These are phyloP conservation scores for Paramecium bursaria DNA, from an alignment of 73 alveolate species.

Conservation along the genomic window DNA sequence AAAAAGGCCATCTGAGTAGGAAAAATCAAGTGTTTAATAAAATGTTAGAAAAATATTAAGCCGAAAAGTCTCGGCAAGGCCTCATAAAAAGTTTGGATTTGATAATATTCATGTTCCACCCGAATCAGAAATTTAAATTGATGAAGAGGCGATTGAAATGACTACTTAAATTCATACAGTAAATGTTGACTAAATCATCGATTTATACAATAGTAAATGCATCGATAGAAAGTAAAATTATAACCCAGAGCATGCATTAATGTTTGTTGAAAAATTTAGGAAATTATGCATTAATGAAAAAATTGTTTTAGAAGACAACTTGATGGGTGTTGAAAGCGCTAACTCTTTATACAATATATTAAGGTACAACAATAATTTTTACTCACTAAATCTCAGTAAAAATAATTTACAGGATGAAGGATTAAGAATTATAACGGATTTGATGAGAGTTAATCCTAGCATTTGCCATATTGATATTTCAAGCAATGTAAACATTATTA, in stretches of 20 bases:
- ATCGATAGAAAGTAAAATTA: constrained; percentile 16
- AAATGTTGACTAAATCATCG: constrained; percentile 32
- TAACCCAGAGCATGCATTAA: constrained; percentile 31
- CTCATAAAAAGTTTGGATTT: constrained; percentile 32
- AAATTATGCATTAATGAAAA: constrained; percentile 9
- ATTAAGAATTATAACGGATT: background rate
- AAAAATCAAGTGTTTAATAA: constrained; percentile 25
- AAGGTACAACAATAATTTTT: constrained; percentile 17
- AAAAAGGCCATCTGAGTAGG: constrained; percentile 14
- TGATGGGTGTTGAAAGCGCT: constrained; percentile 28
- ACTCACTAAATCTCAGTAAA: constrained; percentile 23
- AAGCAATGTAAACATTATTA: too few relatives aligned
- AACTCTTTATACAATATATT: background rate
- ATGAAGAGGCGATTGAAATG: constrained; percentile 19
- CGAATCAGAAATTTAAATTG: background rate
- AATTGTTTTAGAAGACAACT: constrained; percentile 28
- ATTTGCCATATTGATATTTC: constrained; percentile 65
- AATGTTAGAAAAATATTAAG: background rate
- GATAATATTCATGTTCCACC: constrained; percentile 29
- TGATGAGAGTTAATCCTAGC: background rate
- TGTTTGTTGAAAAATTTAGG: constrained; percentile 25
- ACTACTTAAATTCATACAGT: constrained; percentile 19
- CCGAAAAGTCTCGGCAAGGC: constrained; percentile 10
- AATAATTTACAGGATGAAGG: constrained; percentile 67
- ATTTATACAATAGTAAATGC: constrained; percentile 43